These are phyloP conservation scores for Globisporangium paddicum DNA, from an alignment of 352 stramenopile species.

Conservation along the genomic window DNA sequence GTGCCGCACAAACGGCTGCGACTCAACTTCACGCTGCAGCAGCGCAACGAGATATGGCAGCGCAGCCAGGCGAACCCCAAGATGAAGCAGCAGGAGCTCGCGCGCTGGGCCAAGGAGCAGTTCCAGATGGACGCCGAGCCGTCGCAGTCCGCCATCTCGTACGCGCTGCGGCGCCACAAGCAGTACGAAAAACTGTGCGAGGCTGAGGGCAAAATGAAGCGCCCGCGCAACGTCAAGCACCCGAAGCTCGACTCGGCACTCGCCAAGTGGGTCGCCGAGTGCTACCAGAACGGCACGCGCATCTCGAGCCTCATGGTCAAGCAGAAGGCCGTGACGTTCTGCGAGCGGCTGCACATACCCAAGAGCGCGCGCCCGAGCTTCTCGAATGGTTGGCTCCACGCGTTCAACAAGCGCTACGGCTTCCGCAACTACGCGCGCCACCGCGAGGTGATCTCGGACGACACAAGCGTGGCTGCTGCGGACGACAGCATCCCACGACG, in stretches of 20 bases:
- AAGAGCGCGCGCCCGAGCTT: conserved; percentile 10
- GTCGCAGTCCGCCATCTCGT: conserved; percentile 20
- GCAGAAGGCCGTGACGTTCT: conserved; percentile 13
- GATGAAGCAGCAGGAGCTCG: conserved; percentile 19
- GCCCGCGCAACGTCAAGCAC: conserved; percentile 16
- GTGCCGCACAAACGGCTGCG: conserved; percentile 12
- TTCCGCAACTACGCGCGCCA: conserved; percentile 17
- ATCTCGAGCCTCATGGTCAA: conserved; percentile 19
- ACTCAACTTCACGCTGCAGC: conserved; percentile 18
- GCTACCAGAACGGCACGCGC: conserved; percentile 6
- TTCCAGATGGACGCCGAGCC: conserved; percentile 14
- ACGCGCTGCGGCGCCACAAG: conserved; percentile 14
- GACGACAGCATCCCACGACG: conserved; percentile 6
- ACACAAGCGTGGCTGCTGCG: conserved; percentile 8
- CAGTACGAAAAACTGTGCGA: conserved; percentile 13
- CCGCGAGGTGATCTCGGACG: conserved; percentile 13
- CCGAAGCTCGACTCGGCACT: conserved; percentile 13
- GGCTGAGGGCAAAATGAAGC: conserved; percentile 12
- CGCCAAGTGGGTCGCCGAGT: conserved; percentile 15
- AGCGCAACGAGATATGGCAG: conserved; percentile 14
- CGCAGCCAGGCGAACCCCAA: conserved; percentile 16
- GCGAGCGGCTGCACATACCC: conserved; percentile 10
- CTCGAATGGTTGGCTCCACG: conserved; percentile 16
- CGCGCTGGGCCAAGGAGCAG: conserved; percentile 14
- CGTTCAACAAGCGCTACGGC: conserved; percentile 20